Percentiles rank a stretch among this genome's conserved stretches.
Evolutionary conservation across 352 stramenopile genomes (phyloP).

Genomic region (Lagenidium sp.): DNA sequence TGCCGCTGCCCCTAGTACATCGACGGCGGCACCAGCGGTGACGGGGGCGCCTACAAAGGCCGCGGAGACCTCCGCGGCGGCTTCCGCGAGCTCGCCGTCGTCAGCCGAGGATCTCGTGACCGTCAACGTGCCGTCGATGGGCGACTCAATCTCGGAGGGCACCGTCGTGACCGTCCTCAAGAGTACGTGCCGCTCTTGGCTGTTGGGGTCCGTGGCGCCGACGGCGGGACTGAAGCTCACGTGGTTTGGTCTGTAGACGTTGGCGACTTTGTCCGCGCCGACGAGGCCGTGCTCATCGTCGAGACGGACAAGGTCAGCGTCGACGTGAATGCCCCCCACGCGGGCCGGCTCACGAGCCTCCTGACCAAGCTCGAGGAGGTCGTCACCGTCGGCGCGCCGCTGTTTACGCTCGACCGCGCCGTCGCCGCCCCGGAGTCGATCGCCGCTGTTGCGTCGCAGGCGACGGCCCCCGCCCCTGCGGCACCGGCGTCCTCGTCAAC

Average conservation of each 20-base stretch:
- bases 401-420: constrained; percentile 90
- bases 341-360: constrained; percentile 89
- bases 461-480: constrained; percentile 16
- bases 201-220: not conserved
- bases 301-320: constrained; percentile 98
- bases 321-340: constrained; percentile 87
- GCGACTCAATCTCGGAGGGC: constrained; percentile 97
- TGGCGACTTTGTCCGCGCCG: constrained; percentile 92
- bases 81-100: constrained; percentile 7
- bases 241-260: constrained; percentile 33
- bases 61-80: constrained; percentile 13
- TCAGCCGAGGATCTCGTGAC: constrained; percentile 42
- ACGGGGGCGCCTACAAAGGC: not conserved
- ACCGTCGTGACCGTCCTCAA: constrained; percentile 91
- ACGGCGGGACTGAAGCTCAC: not conserved
- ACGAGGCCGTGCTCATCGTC: constrained; percentile 96
- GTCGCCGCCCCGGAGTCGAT: constrained; percentile 17
- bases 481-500: constrained; percentile 5
- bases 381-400: constrained; percentile 89
- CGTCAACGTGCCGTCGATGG: constrained; percentile 85
- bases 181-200: constrained; percentile 26
- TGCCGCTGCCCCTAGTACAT: constrained; percentile 2
- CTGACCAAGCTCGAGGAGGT: constrained; percentile 93
- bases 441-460: constrained; percentile 9
- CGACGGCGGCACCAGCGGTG: constrained; percentile 6